A percentile compares a stretch with the other conserved stretches of the same genome.
Evolutionary conservation across 257 asterid genomes (phyloP).

Genomic region (Solanum ossicruentum): DNA sequence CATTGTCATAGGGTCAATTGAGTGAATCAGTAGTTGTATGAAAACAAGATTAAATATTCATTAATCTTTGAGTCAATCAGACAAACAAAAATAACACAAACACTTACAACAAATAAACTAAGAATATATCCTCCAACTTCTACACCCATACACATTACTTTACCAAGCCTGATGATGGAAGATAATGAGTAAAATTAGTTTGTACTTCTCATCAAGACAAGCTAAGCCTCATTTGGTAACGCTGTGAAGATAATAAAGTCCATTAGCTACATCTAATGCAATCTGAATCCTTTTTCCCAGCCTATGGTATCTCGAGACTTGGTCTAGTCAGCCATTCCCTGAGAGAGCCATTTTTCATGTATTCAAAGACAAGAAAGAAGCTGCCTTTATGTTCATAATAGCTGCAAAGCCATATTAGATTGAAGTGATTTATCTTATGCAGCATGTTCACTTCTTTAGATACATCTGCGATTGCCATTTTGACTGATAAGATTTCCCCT

Average conservation of each 20-base stretch:
- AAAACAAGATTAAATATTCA: too few species aligned
- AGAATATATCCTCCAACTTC: too few species aligned
- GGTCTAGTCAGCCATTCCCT: constrained; percentile 31
- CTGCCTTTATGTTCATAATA: constrained; percentile 25
- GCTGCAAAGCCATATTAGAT: constrained; percentile 38
- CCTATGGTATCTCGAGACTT: constrained; percentile 2
- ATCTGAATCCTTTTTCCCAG: constrained; percentile 28
- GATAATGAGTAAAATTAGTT: too few species aligned
- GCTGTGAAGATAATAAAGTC: constrained; percentile 58
- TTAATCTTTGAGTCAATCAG: too few species aligned
- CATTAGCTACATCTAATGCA: constrained; percentile 55
- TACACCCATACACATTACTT: too few species aligned
- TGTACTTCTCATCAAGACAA: background rate
- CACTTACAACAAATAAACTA: too few species aligned
- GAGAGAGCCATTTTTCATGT: constrained; percentile 51
- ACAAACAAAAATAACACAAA: too few species aligned
- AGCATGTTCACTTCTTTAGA: constrained; percentile 32
- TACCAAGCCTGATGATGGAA: too few species aligned
- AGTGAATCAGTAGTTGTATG: too few species aligned
- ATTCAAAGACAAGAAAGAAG: constrained; percentile 37
- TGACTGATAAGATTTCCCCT: constrained; percentile 23
- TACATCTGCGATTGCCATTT: constrained; percentile 13
- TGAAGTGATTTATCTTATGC: constrained; percentile 42
- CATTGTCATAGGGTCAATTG: too few species aligned
- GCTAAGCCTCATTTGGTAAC: constrained; percentile 31